phyloP scores from a whole-genome alignment of 768 basidiomycete genomes.

The Ramaria sp. region DNA sequence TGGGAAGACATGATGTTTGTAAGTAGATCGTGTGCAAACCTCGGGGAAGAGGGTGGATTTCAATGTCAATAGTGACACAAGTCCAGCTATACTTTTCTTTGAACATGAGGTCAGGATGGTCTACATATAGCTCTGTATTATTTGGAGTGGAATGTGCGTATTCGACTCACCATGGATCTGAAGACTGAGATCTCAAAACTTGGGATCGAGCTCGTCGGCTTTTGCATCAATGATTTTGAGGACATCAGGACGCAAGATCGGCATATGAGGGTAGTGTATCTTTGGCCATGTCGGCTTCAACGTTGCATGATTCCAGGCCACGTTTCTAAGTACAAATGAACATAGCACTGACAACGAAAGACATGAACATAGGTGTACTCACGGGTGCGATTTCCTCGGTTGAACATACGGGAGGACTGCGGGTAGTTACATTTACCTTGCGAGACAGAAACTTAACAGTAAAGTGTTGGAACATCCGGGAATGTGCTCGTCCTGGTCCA shows the following conservation, averaged over 20 bases:
- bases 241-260: slow-evolving; percentile 44
- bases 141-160: background rate
- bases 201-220: slow-evolving; percentile 43
- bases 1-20: slow-evolving; percentile 55
- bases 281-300: background rate
- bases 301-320: too few species aligned
- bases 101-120: slow-evolving; percentile 56
- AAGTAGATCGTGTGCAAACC: slow-evolving; percentile 61
- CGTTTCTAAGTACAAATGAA: too few species aligned
- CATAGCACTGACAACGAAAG: too few species aligned
- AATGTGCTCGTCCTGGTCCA: too few species aligned
- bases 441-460: too few species aligned
- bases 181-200: slow-evolving; percentile 51
- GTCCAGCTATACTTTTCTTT: slow-evolving; percentile 42
- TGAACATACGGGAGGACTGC: too few species aligned
- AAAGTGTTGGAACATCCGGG: too few species aligned
- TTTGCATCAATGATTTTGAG: slow-evolving; percentile 46
- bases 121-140: slow-evolving; percentile 24
- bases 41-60: slow-evolving; percentile 16
- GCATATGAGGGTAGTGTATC: background rate
- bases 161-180: slow-evolving; percentile 55
- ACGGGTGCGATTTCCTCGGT: too few species aligned
- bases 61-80: slow-evolving; percentile 1
- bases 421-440: too few species aligned
- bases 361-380: too few species aligned